Percentiles rank a stretch among this genome's conserved stretches.
These are phyloP conservation scores for Colletotrichum gigasporum DNA, from an alignment of 2,329 filamentous ascomycete genomes.

Conservation along the genomic window DNA sequence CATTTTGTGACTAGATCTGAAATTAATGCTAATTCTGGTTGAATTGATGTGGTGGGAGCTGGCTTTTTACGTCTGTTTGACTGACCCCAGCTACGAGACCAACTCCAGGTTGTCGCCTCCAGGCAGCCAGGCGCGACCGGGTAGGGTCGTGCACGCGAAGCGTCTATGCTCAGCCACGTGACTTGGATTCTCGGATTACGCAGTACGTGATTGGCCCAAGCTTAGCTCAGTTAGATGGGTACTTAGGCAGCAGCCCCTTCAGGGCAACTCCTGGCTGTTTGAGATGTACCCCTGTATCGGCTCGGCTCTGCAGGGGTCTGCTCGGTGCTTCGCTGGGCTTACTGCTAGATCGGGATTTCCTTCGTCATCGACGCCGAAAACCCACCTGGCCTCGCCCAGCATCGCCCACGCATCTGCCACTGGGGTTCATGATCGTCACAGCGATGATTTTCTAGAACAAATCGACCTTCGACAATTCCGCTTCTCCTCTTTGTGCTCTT, in stretches of 20 bases:
- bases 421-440: conserved; percentile 19
- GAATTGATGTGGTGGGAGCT: not conserved
- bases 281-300: not conserved
- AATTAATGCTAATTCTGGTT: not conserved
- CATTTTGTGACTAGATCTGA: conserved; percentile 36
- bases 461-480: not conserved
- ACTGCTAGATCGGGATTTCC: conserved; percentile 29
- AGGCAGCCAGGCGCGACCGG: conserved; percentile 12
- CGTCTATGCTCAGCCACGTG: conserved; percentile 29
- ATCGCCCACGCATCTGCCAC: conserved; percentile 16
- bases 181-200: conserved; percentile 12
- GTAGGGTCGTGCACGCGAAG: not conserved
- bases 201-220: conserved; percentile 10
- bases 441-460: conserved; percentile 11
- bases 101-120: not conserved
- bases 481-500: no score
- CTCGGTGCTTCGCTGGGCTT: conserved; percentile 8
- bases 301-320: conserved; percentile 14
- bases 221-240: not conserved
- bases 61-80: no score
- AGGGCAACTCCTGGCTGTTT: fast-evolving
- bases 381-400: conserved; percentile 3
- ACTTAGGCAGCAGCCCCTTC: not conserved
- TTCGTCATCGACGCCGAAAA: conserved; percentile 29
- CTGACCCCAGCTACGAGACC: no score